Conservation (phyloP, 192 early-diverging fungal genomes). For the Coemansia javaensis region DNA sequence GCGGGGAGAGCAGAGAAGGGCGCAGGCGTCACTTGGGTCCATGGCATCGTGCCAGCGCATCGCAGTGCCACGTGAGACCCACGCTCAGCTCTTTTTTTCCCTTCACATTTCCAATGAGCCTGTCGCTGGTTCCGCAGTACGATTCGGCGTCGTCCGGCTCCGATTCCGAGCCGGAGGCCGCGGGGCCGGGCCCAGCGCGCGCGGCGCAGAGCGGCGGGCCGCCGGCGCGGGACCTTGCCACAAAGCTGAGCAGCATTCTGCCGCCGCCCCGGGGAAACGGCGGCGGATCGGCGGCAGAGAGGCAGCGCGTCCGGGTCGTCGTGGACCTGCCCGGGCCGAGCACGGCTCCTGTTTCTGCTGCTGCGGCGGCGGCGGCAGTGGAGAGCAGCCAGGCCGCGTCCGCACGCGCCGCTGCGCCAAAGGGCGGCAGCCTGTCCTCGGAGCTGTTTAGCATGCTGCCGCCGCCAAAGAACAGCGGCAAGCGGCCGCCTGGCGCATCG, state of each 20-base stretch:
- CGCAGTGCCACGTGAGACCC: too few species aligned
- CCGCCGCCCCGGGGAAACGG: conserved; percentile 19
- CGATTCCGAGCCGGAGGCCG: conserved; percentile 13
- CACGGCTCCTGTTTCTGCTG: too few species aligned
- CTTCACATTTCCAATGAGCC: conserved; percentile 9
- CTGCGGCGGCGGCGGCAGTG: background rate
- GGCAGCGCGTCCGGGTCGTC: conserved; percentile 20
- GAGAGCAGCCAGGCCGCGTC: background rate
- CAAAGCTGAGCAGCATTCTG: conserved; percentile 27
- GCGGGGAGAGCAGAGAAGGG: too few species aligned
- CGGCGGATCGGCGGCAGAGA: background rate
- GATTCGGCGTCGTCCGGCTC: conserved; percentile 27
- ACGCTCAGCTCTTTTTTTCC: background rate
- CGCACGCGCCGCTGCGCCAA: background rate
- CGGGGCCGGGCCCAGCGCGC: background rate
- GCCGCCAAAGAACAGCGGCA: conserved; percentile 28
- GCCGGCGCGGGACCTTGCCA: conserved; percentile 4
- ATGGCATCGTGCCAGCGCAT: too few species aligned
- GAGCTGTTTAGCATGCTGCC: conserved; percentile 39
- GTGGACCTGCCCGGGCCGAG: conserved; percentile 13
- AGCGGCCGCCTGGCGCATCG: too few species aligned
- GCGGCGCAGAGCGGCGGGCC: background rate
- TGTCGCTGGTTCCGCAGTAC: conserved; percentile 39
- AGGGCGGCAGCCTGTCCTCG: conserved; percentile 20
- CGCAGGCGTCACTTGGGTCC: too few species aligned